Percentiles rank a stretch among this genome's conserved stretches.
These are phyloP conservation scores for Mortierella sp. DNA, from an alignment of 371 early-diverging fungal species.

Conservation along the genomic window DNA sequence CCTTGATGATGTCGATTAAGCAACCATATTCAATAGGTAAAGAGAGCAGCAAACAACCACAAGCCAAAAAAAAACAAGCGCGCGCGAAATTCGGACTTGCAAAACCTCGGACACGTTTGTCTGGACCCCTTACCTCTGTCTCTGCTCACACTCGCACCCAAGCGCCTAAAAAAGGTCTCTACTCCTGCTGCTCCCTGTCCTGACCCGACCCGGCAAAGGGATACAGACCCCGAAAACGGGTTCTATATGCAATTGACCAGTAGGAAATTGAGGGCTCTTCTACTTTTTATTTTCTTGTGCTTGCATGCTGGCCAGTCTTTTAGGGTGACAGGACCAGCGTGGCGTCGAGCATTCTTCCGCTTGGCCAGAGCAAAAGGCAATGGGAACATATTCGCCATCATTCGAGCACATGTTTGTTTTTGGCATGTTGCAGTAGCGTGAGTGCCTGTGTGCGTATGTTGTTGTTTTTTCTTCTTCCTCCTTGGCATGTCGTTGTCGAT, in stretches of 20 bases:
- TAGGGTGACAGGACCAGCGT: neutral
- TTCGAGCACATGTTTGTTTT: constrained; percentile 12
- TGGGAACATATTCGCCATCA: neutral
- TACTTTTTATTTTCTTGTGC: neutral
- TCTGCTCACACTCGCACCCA: neutral
- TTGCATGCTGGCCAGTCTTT: neutral
- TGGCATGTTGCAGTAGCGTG: constrained; percentile 5
- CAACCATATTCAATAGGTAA: neutral
- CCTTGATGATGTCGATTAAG: constrained; percentile 1
- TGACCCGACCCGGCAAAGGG: neutral
- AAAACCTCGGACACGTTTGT: neutral
- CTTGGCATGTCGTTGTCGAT: neutral
- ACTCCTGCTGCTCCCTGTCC: neutral
- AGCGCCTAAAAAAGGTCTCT: neutral
- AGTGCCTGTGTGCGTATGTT: neutral
- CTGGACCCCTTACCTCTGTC: neutral
- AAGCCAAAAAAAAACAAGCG: neutral
- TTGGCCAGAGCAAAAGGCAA: neutral
- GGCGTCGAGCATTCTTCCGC: constrained; percentile 10
- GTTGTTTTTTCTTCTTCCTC: neutral
- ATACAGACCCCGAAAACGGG: neutral
- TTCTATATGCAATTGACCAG: neutral
- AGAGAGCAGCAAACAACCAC: neutral
- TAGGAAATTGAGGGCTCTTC: neutral
- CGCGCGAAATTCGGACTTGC: constrained; percentile 4